A percentile compares a stretch with the other conserved stretches of the same genome.
These are phyloP conservation scores for Salvia hispanica DNA, from an alignment of 257 asterid species.

Conservation along the genomic window DNA sequence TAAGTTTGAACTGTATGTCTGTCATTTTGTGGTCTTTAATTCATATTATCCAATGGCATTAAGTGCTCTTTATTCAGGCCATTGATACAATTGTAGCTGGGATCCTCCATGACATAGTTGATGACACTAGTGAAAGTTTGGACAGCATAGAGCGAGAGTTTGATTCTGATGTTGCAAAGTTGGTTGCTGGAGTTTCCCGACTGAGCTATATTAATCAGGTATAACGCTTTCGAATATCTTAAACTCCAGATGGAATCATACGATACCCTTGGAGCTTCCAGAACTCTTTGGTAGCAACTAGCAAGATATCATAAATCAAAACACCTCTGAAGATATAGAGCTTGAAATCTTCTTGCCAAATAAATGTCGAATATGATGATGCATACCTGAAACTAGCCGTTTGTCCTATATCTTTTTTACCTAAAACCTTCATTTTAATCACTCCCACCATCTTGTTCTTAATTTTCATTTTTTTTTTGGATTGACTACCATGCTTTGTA, in stretches of 20 bases:
- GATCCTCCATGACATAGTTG: constrained; percentile 90
- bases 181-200: constrained; percentile 96
- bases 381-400: constrained; percentile 11
- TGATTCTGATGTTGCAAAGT: constrained; percentile 73
- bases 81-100: constrained; percentile 92
- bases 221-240: not conserved
- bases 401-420: constrained; percentile 12
- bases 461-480: constrained; percentile 9
- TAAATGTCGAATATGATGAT: not conserved
- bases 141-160: constrained; percentile 73
- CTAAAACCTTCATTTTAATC: not conserved
- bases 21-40: not conserved
- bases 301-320: constrained; percentile 10
- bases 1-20: constrained; percentile 7
- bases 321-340: constrained; percentile 20
- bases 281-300: constrained; percentile 17
- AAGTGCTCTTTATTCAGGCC: constrained; percentile 52
- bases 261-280: not conserved
- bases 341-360: constrained; percentile 16
- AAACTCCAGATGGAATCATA: not conserved
- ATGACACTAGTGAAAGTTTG: constrained; percentile 79
- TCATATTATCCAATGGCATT: constrained; percentile 27
- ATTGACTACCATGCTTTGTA: not conserved
- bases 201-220: constrained; percentile 95
- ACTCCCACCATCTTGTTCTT: not conserved